phyloP scores from a whole-genome alignment of 768 basidiomycete genomes.

The Auricularia sp. region DNA sequence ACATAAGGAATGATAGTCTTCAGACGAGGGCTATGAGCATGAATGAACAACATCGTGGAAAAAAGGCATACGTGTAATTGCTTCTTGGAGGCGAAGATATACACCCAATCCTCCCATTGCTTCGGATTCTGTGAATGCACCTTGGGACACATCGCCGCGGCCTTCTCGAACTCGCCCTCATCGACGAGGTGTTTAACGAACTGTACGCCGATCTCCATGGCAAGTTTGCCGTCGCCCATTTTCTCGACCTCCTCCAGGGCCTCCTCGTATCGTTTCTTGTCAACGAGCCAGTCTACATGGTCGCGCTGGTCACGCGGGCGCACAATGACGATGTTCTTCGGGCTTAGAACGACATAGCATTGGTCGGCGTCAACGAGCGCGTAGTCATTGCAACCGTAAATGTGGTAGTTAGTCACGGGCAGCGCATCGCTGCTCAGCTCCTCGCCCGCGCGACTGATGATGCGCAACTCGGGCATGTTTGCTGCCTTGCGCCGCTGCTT shows the following conservation, averaged over 20 bases:
- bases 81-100: constrained; percentile 71
- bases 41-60: not conserved
- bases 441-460: constrained; percentile 82
- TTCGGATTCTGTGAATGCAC: constrained; percentile 71
- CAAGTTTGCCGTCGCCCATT: constrained; percentile 35
- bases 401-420: constrained; percentile 63
- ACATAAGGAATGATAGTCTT: constrained; percentile 87
- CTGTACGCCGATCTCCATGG: constrained; percentile 66
- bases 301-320: constrained; percentile 79
- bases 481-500: constrained; percentile 58
- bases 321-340: constrained; percentile 80
- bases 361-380: constrained; percentile 29
- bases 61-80: constrained; percentile 55
- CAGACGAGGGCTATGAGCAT: not conserved
- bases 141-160: constrained; percentile 73
- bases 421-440: constrained; percentile 81
- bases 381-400: constrained; percentile 92
- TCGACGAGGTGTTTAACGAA: constrained; percentile 80
- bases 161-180: constrained; percentile 74
- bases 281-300: constrained; percentile 87
- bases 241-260: constrained; percentile 74
- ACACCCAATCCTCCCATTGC: constrained; percentile 96
- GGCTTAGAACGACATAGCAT: constrained; percentile 72
- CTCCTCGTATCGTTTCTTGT: constrained; percentile 77
- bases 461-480: constrained; percentile 87